Base-by-base conservation (phyloP, 2,329 filamentous ascomycete species). In the Mycosphaerella arachidis region DNA sequence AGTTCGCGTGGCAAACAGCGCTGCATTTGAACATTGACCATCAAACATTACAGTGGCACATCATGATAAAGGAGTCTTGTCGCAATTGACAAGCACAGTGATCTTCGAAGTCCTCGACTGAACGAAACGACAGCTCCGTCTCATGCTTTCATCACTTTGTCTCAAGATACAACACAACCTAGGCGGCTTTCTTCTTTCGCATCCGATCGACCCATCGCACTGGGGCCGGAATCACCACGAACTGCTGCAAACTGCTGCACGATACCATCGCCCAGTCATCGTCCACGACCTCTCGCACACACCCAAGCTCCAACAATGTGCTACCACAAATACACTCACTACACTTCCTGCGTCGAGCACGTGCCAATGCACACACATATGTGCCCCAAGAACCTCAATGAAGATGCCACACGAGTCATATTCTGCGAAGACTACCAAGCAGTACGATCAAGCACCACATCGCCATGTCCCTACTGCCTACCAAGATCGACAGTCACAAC, bases 251-350 rank as follows among this genome's bases (percentile, higher is more conserved):
- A 52, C 50, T 35, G 24, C 50, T 52, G 50, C 50, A 52, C 12
- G 12, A 29, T 20, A 12, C 6, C 18, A 29, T 50, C 33, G 31
- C 29, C 52, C 20, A 35, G 48, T 29, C 40, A 43, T 18, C 13
- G 16, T n/a, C 40, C 40, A 46, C 53, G 30, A 45, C 10, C 20
- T 6, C 31, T 50, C 20, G 9, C 8, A 24, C 24, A 16, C 30
- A 40, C 29, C 9, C 18, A 24, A 24, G 20, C 45, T 16, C 16
- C 51, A 40, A 61, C 35, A 20, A 71, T 72, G 70, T 72, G 70
- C 58, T 70, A 67, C 64, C 70, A 72, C 66, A 66, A 68, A 52
- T 71, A 73, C 65, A 73, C 71, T 12, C 71, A 73, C 58, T 71
- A 67, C 63, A 54, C 57, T 10, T 59, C 64, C 29, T 71, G 71